Percentiles rank a stretch among this genome's conserved stretches.
phyloP scores from a whole-genome alignment of 441 rosid genomes.

The Adansonia rubrostipa region DNA sequence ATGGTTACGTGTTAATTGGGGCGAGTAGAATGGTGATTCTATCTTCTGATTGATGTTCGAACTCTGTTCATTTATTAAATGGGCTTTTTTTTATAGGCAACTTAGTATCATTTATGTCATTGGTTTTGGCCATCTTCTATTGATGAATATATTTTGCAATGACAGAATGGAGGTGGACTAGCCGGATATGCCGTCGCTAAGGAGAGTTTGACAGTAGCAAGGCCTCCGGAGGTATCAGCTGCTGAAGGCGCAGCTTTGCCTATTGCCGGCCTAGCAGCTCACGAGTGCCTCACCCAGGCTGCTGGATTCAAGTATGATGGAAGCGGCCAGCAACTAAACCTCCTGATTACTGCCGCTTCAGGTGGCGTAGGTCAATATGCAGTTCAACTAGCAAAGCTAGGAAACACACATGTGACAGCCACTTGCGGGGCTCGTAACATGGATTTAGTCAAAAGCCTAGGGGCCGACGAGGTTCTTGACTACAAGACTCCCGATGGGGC shows the following conservation, averaged over 20 bases:
- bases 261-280: conserved; percentile 66
- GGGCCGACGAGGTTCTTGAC: conserved; percentile 76
- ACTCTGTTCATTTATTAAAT: neutral
- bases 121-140: neutral
- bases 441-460: conserved; percentile 63
- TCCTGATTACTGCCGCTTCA: conserved; percentile 74
- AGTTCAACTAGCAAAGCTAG: conserved; percentile 76
- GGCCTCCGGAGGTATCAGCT: conserved; percentile 70
- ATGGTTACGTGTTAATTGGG: too few species aligned
- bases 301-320: conserved; percentile 67
- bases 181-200: conserved; percentile 62
- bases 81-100: neutral
- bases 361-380: conserved; percentile 83
- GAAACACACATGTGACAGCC: conserved; percentile 72
- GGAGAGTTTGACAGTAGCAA: conserved; percentile 52
- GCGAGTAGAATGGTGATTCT: too few species aligned
- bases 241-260: conserved; percentile 70
- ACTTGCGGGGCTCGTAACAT: conserved; percentile 75
- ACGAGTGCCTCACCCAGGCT: conserved; percentile 53
- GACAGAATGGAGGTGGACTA: conserved; percentile 64
- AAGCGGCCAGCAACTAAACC: conserved; percentile 51
- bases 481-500: conserved; percentile 73
- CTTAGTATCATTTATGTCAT: neutral
- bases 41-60: neutral
- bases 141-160: conserved; percentile 8